Conservation (phyloP, 2,329 filamentous ascomycete species). For the Ustulina deusta region DNA sequence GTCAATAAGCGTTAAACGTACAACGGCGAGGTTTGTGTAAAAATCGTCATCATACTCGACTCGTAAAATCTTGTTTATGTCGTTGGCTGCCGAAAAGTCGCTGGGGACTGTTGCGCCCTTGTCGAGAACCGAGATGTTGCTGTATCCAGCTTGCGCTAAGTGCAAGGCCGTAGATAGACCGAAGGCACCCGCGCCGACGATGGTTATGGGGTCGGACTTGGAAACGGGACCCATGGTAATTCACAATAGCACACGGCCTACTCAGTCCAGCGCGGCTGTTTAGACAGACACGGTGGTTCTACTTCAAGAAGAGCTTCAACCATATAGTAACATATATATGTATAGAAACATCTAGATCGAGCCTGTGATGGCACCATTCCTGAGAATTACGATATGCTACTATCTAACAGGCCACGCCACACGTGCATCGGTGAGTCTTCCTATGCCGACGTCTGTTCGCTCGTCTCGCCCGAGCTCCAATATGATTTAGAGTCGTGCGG, state of each 20-base stretch:
- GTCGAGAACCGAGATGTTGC: constrained; percentile 57
- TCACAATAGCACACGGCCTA: neutral
- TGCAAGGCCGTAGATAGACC: constrained; percentile 56
- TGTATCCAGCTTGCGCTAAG: constrained; percentile 55
- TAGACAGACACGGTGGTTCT: neutral
- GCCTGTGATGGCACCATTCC: neutral
- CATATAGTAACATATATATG: constrained; percentile 11
- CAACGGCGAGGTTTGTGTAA: constrained; percentile 65
- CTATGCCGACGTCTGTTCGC: neutral
- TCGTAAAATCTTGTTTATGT: constrained; percentile 72
- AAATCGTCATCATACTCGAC: constrained; percentile 69
- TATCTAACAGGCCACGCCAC: neutral
- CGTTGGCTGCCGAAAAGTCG: constrained; percentile 65
- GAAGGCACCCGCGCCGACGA: constrained; percentile 55
- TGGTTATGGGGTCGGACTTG: constrained; percentile 43
- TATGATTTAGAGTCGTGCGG: constrained; percentile 18
- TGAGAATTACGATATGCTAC: neutral
- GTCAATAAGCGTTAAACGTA: neutral
- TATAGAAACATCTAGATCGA: constrained; percentile 3
- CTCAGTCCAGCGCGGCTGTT: neutral
- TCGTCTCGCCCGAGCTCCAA: constrained; percentile 9
- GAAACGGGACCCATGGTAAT: constrained; percentile 21
- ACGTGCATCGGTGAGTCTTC: constrained; percentile 1
- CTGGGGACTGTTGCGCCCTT: constrained; percentile 52
- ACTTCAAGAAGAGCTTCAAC: constrained; percentile 2